Conservation (phyloP, 2,329 filamentous ascomycete genomes). For the Ceratocystis colombiana region DNA sequence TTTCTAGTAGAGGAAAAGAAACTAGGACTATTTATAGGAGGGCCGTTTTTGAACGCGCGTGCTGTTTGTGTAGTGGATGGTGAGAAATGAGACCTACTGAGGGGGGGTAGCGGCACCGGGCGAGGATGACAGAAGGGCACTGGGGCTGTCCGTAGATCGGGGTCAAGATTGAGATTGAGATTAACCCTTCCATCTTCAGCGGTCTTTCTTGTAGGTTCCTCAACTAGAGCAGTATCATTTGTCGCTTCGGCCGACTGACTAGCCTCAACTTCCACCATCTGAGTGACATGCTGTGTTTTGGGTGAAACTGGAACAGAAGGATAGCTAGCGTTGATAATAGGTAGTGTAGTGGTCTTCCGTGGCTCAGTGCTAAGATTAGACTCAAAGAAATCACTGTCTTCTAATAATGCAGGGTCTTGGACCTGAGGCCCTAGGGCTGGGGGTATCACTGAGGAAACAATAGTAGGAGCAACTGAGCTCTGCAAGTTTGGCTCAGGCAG, state of each 20-base stretch:
- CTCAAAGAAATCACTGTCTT: neutral
- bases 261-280: neutral
- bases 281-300: conserved; percentile 4
- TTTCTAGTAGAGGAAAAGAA: neutral
- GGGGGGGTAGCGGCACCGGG: neutral
- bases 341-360: neutral
- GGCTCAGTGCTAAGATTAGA: neutral
- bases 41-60: neutral
- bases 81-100: neutral
- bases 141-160: neutral
- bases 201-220: neutral
- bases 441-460: neutral
- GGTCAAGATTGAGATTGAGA: neutral
- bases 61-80: neutral
- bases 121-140: conserved; percentile 11
- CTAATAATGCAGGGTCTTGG: neutral
- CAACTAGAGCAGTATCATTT: neutral
- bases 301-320: conserved; percentile 7
- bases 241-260: neutral
- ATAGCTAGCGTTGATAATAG: neutral
- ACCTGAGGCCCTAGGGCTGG: neutral
- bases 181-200: neutral
- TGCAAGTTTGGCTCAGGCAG: neutral
- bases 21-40: neutral
- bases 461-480: neutral